Percentiles rank a stretch among this genome's conserved stretches.
phyloP scores from a whole-genome alignment of 306 rosid genomes.

The Leucaena leucocephala region DNA sequence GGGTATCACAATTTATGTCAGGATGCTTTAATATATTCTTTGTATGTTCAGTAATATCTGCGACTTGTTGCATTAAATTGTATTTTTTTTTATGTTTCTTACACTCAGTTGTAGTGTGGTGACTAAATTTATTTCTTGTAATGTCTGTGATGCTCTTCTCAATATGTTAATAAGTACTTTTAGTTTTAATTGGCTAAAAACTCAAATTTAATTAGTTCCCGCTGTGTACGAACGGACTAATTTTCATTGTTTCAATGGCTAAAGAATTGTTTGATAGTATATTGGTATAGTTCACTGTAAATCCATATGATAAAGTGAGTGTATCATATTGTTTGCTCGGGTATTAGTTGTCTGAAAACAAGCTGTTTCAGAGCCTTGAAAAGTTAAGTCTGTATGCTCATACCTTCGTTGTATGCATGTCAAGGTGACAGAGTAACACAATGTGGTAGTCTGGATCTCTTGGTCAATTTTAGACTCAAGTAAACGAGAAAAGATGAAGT shows the following conservation, averaged over 20 bases:
- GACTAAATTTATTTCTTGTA: constrained; percentile 14
- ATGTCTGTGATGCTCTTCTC: not conserved
- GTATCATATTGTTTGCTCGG: constrained; percentile 13
- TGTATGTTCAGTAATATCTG: not conserved
- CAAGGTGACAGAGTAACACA: not conserved
- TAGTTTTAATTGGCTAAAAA: constrained; percentile 7
- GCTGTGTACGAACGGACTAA: constrained; percentile 6
- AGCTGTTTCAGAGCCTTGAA: constrained; percentile 1
- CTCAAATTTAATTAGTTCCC: not conserved
- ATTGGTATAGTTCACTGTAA: constrained; percentile 17
- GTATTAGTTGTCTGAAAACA: not conserved
- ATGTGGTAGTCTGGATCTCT: constrained; percentile 13
- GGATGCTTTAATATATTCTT: constrained; percentile 1
- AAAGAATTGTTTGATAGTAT: not conserved
- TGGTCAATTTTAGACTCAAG: not conserved
- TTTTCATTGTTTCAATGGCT: constrained; percentile 8
- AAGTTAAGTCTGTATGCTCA: not conserved
- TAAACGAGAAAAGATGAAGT: not conserved
- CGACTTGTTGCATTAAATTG: not conserved
- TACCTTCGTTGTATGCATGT: constrained; percentile 14
- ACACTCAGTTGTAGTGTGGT: not conserved
- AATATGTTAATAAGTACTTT: constrained; percentile 1
- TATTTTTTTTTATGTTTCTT: not conserved
- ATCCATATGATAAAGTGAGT: constrained; percentile 13
- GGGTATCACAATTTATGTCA: not conserved